Base-by-base conservation (phyloP, 306 rosid species). In the Amphicarpaea edgeworthii region DNA sequence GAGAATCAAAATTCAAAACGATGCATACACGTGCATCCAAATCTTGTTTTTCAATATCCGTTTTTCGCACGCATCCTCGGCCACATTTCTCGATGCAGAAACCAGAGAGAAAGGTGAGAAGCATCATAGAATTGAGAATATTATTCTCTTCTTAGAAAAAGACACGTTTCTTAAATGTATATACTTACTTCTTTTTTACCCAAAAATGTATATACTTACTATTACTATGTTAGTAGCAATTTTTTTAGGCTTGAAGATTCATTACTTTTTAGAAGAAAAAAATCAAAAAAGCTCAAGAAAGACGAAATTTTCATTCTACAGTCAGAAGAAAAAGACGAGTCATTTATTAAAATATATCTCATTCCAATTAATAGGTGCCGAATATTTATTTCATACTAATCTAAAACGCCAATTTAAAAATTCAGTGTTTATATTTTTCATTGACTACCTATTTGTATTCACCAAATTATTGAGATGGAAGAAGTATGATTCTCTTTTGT, bases 1-100 rank as follows among this genome's bases (percentile, higher is more conserved):
- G 3, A 30, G 40, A 34, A 34, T 7, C 40, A 34, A 34, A 34
- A 34, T 7, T 72, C 30, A 60, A 0, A 0, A 6, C 0, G 4
- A 28, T 5, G n/a, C 0, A 0, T 7, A 53, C 85, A 76, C 83
- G 85, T 77, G 30, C 38, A 70, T 70, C 46, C 0, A 1, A 5
- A 3, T 70, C 15, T 16, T 15, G 1, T 41, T 76, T 17, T 8
- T 80, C 8, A 80, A 59, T 67, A 67, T 81, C 59, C 65, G 3
- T 62, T 61, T 30, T 30, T 24, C 28, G n/a, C n/a, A n/a, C 4
- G 37, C 37, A 60, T 60, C 55, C 5, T 15, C 5, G 3, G 6
- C 40, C 57, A 42, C 72, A 66, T 5, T 7, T 42, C 14, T 6
- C 19, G 0, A 8, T 2, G 43, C 51, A 40, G 1, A 40, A 40